Percentiles rank a stretch among this genome's conserved stretches.
Conservation (phyloP, 306 rosid genomes). For the Elaeagnus macrophylla region DNA sequence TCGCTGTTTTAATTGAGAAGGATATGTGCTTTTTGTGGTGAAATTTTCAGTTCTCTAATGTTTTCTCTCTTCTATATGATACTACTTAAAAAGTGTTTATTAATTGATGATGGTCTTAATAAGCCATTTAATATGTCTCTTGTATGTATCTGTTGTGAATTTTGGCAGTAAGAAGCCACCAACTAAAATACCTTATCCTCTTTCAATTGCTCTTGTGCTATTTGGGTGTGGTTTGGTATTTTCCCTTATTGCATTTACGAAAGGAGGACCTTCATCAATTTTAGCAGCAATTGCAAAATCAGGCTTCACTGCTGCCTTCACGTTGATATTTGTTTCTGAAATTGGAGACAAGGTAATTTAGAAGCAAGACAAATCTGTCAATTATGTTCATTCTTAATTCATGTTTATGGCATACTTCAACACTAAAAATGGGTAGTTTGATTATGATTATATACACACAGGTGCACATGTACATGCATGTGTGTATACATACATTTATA, state of each 20-base stretch:
- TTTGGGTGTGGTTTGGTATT: constrained; percentile 71
- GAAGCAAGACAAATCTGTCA: background rate
- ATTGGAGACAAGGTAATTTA: constrained; percentile 90
- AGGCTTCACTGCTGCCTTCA: constrained; percentile 94
- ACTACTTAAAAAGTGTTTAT: constrained; percentile 7
- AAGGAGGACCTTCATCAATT: constrained; percentile 71
- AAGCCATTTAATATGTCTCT: constrained; percentile 17
- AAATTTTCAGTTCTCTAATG: too few relatives aligned
- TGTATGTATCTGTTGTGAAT: constrained; percentile 18
- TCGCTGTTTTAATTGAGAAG: too few relatives aligned
- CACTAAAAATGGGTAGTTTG: too few relatives aligned
- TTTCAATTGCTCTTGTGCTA: constrained; percentile 60
- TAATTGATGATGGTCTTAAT: background rate
- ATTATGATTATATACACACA: too few relatives aligned
- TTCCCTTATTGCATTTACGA: constrained; percentile 71
- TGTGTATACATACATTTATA: background rate
- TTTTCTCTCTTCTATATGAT: constrained; percentile 5
- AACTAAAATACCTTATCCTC: constrained; percentile 53
- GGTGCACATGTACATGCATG: too few relatives aligned
- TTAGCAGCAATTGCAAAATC: constrained; percentile 81
- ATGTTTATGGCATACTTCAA: background rate
- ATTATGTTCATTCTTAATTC: constrained; percentile 9
- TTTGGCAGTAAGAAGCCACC: constrained; percentile 71
- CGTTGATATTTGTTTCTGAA: constrained; percentile 92
- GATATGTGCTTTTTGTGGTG: too few relatives aligned